These are phyloP conservation scores for Trametes hirsuta DNA, from an alignment of 1,284 basidiomycete species.

Conservation along the genomic window DNA sequence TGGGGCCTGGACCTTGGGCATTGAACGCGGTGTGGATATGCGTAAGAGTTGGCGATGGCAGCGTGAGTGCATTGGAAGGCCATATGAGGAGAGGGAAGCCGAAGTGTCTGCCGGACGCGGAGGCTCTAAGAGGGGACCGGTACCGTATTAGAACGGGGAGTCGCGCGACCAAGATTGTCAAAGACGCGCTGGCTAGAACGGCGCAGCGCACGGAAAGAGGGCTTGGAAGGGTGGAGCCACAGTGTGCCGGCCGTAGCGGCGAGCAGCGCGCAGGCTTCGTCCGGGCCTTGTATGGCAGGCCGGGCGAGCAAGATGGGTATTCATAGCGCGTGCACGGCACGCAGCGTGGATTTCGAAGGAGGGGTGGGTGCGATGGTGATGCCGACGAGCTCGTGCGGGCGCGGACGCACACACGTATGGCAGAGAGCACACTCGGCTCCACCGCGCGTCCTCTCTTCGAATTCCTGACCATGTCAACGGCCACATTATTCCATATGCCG, in stretches of 20 bases:
- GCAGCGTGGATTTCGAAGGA: neutral
- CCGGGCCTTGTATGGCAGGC: neutral
- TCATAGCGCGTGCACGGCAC: neutral
- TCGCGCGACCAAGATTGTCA: conserved; percentile 7
- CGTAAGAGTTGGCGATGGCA: neutral
- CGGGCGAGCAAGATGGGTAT: neutral
- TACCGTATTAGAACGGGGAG: neutral
- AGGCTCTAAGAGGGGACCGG: neutral
- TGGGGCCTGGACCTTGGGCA: neutral
- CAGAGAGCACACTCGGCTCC: conserved; percentile 6
- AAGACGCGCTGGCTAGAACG: neutral
- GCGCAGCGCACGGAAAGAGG: neutral
- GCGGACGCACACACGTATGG: neutral
- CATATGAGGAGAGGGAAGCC: neutral
- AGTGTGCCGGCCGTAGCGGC: conserved; percentile 7
- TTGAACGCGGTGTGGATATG: neutral
- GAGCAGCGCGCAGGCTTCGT: neutral
- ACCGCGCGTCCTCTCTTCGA: conserved; percentile 7
- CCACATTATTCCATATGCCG: neutral
- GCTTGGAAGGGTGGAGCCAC: neutral
- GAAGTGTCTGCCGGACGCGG: neutral
- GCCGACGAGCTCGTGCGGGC: no score
- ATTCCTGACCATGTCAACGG: neutral
- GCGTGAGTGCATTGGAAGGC: neutral
- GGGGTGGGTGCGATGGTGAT: neutral